Base-by-base conservation (phyloP, 2,329 filamentous ascomycete species). In the Phaeoacremonium minimum region DNA sequence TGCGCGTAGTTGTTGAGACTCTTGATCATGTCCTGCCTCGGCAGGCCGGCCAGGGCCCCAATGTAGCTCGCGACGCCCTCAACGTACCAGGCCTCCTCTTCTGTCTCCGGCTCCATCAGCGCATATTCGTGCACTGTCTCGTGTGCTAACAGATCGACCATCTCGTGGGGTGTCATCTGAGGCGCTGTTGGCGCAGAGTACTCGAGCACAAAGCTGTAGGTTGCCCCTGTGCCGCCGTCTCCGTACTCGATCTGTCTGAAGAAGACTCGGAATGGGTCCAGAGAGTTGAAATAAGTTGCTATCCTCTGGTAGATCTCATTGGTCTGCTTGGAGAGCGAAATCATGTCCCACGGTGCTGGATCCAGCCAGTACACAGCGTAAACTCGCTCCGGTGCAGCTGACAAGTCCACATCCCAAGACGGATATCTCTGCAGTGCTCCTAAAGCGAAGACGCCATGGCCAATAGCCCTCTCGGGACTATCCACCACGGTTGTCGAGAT, bases 51-150 rank as follows among this genome's bases (percentile, higher is more conserved):
- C 18, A 44, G 26, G 7, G 33, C 42, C 9, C 35, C 42, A 2
- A 42, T 28, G 34, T 39, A 44, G 3, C 22, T 30, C 14, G 42
- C 42, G 4, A 44, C 36, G 4, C 42, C 39, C 22, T 44, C 42
- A 12, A 16, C 28, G 18, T 44, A 42, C 42, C 39, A 42, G 4
- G 28, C 15, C 3, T 30, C 28, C 29, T 36, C 33, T 4, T 37
- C 22, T 31, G 22, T 13, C 9, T 5, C 31, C 20, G 30, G 36
- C 14, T 42, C 33, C 8, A 39, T 32, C 12, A 44, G 39, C 22
- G 42, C 42, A 11, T 36, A 44, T 26, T 33, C 35, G 11, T 44
- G 42, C 16, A 44, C 31, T 3, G 39, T 36, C 38, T 44, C 42
- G 33, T 44, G 42, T 7, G 42, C 36, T 4, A 44, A 28, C 14